Base-by-base conservation (phyloP, 2,329 filamentous ascomycete genomes). In the Diaporthe sp. region DNA sequence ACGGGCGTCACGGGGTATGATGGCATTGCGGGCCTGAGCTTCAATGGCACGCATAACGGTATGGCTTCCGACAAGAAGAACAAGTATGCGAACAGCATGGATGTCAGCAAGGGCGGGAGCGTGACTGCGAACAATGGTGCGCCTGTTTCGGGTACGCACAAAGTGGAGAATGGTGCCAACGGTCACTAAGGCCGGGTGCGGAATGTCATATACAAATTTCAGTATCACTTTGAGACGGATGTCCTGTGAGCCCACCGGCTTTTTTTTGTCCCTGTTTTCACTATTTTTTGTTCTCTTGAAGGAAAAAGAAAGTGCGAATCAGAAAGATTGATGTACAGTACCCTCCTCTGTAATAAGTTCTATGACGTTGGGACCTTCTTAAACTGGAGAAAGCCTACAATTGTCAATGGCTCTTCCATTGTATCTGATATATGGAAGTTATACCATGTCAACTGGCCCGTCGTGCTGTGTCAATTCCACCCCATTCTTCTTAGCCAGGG, bases 21-120 rank as follows among this genome's bases (percentile, higher is more conserved):
- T 28, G 89, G 90, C 0, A 92, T 92, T 62, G 81, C 86, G 5
- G 84, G 85, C 3, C 78, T 92, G 78, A 80, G 81, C 13, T 92
- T 92, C 81, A 92, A 91, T 65, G 91, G 91, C 3, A 90, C 88
- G 0, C 89, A 92, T 80, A 92, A 92, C 76, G 90, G 89, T 9
- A 90, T 92, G 85, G 84, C 88, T 15, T 88, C 87, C 79, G 85
- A 88, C 71, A 73, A 77, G 13, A 86, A 83, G 68, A 79, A 87
- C 37, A 83, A 84, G 68, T 83, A 83, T 61, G 90, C 91, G 13
- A 92, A 92, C 76, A 87, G 88, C 5, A 85, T 89, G 79, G 82
- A 68, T 44, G 57, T 74, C 0, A 67, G 42, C 4, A 61, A 60
- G 28, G 75, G 76, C 0, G 51, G 65, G 42, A 72, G 71, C 19